Base-by-base conservation (phyloP, 2,329 filamentous ascomycete genomes). In the Xylariaceae sp. region DNA sequence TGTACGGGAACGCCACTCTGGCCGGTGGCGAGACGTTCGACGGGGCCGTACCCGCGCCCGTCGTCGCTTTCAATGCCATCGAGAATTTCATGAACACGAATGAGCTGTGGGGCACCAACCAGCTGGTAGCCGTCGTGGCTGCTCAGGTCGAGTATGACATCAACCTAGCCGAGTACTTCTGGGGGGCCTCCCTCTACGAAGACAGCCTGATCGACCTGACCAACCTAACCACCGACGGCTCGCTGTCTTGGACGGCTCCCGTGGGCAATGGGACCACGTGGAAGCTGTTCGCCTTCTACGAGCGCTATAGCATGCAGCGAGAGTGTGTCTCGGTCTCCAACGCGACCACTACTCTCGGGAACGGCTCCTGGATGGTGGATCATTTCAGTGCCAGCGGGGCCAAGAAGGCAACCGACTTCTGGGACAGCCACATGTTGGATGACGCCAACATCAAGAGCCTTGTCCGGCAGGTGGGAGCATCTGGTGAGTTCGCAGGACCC, bases 321-420 rank as follows among this genome's bases (percentile, higher is more conserved):
- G 42, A 34, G 26, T 47, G 46, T 33, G 34, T 42, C 10, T 34
- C 44, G 2, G 36, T 35, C 2, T 16, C 27, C 3, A 31, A 42
- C 8, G 38, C 44, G 2, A 31, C 40, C 12, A 39, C 31, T 2
- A 41, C 32, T 35, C n/a, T 50, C 12, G 40, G 39, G 9, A 51
- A 51, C 19, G 50, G 47, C 9, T 45, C 46, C 5, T 50, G 47
- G 47, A 40, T 49, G 17, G 43, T 49, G 12, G 49, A 53, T 29
- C 47, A 53, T 23, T 51, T 49, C 28, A 49, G 47, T 30, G 39
- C 38, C 9, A 29, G 37, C 4, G 49, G 50, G 0, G 48, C 49
- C 8, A 37, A 49, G 29, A 46, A 44, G 22, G 35, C 42, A 35
- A 51, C 46, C 0, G 36, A 42, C 21, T 50, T 53, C 29, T 53